Base-by-base conservation (phyloP, 1,284 basidiomycete genomes). In the Melampsora larici-populina region DNA sequence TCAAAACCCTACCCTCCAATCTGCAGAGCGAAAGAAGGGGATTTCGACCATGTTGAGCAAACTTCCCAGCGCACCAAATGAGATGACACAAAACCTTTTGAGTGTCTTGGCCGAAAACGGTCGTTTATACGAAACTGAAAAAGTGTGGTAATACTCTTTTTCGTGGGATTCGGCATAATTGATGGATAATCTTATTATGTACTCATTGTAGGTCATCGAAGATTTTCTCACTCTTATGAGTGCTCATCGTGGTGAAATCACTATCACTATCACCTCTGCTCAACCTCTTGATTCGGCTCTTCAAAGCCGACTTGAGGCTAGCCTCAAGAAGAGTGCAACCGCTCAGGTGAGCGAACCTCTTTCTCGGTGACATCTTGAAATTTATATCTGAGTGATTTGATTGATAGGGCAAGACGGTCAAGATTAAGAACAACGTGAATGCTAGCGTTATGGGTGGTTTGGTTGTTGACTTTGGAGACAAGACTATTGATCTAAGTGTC, bases 381-480 rank as follows among this genome's bases (percentile, higher is more conserved):
- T n/a, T 24, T 18, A 4, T 17, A 6, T 58, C 21, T 51, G 51
- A 78, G 31, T 33, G 24, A 46, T 70, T 60, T 63, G 31, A 55
- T 40, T 33, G 4, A 43, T 33, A 74, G 72, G 51, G 68, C 9
- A 74, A 72, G 70, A 72, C 64, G 3, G 70, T 78, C 5, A 66
- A 70, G 70, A 69, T 78, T 51, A 67, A 72, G 77, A 78, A 72
- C 62, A 69, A 60, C 92, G 91, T 97, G 82, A 94, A 96, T 87
- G 89, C 93, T 66, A 86, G 89, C 21, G 87, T 96, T 79, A 86
- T 97, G 78, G 94, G 94, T 79, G 96, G 96, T 77, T 86, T 98
- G 79, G 87, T 97, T 78, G 91, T 99, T 76, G 96, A 99, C 87
- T 95, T 99, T 84, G 97, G 94, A 81, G 96, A 98, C 87, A 95